phyloP scores from a whole-genome alignment of 2,329 filamentous ascomycete species.

The Calonectria pseudoturangicola region DNA sequence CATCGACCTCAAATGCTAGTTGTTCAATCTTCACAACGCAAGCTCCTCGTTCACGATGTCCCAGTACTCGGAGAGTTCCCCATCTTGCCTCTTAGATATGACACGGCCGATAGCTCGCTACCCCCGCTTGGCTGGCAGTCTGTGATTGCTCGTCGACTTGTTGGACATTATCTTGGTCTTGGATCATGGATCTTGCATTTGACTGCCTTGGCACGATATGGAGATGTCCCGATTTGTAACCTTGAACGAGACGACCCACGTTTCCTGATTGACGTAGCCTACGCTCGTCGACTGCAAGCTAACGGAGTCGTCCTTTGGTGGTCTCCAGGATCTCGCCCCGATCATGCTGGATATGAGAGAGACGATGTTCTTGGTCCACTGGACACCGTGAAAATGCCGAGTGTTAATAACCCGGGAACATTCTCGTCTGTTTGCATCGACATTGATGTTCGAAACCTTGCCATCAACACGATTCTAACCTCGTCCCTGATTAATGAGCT shows the following conservation, averaged over 20 bases:
- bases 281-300: conserved; percentile 90
- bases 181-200: conserved; percentile 94
- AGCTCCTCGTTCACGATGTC: conserved; percentile 88
- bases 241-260: conserved; percentile 94
- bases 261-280: conserved; percentile 96
- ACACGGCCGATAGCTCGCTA: conserved; percentile 88
- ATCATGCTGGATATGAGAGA: conserved; percentile 96
- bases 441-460: conserved; percentile 92
- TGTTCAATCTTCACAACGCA: conserved; percentile 91
- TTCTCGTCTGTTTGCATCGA: conserved; percentile 98
- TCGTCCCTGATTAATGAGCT: conserved; percentile 97
- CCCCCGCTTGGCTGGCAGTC: conserved; percentile 96
- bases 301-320: conserved; percentile 98
- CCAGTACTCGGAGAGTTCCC: conserved; percentile 90
- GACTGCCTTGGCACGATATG: conserved; percentile 90
- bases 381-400: conserved; percentile 93
- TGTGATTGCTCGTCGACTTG: conserved; percentile 88
- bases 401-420: conserved; percentile 93
- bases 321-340: conserved; percentile 89
- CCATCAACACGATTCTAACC: conserved; percentile 98
- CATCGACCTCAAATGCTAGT: conserved; percentile 87
- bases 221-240: conserved; percentile 96
- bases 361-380: conserved; percentile 90
- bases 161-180: conserved; percentile 94
- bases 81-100: conserved; percentile 85